Percentiles rank a stretch among this genome's conserved stretches.
phyloP scores from a whole-genome alignment of 2,329 filamentous ascomycete genomes.

The Fonsecaea pugnacius region DNA sequence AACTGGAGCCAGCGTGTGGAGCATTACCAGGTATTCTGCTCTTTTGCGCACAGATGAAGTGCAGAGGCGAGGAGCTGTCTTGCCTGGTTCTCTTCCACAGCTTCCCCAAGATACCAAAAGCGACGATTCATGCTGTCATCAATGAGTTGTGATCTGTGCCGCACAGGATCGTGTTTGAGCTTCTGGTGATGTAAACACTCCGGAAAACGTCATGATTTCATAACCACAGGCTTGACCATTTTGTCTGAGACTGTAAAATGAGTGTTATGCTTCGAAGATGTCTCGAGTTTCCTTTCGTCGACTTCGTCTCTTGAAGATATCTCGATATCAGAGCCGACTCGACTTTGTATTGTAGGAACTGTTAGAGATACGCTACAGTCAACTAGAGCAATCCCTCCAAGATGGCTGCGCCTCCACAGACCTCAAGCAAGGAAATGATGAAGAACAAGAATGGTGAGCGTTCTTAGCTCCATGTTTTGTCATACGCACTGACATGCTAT shows the following conservation, averaged over 20 bases:
- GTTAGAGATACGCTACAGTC: not conserved
- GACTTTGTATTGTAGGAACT: not conserved
- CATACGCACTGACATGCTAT: not conserved
- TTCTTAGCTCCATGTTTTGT: not conserved
- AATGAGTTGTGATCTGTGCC: not conserved
- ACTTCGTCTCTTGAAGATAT: not conserved
- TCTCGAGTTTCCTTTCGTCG: not conserved
- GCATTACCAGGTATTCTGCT: not conserved
- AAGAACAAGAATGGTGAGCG: conserved; percentile 36
- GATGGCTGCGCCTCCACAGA: conserved; percentile 21
- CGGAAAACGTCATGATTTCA: conserved; percentile 19
- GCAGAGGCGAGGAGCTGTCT: not conserved
- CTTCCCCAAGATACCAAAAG: not conserved
- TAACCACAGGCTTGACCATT: not conserved
- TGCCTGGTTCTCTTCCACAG: not conserved
- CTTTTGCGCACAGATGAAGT: not conserved
- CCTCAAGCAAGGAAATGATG: conserved; percentile 34
- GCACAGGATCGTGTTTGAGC: not conserved
- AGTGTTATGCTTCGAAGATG: not conserved
- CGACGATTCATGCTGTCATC: not conserved
- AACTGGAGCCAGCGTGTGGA: not conserved
- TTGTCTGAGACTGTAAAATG: conserved; percentile 5
- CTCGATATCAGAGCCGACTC: not conserved
- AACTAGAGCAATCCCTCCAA: not conserved
- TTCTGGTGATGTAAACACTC: conserved; percentile 13